Conservation (phyloP, 2,329 filamentous ascomycete species). For the Talaromyces islandicus region DNA sequence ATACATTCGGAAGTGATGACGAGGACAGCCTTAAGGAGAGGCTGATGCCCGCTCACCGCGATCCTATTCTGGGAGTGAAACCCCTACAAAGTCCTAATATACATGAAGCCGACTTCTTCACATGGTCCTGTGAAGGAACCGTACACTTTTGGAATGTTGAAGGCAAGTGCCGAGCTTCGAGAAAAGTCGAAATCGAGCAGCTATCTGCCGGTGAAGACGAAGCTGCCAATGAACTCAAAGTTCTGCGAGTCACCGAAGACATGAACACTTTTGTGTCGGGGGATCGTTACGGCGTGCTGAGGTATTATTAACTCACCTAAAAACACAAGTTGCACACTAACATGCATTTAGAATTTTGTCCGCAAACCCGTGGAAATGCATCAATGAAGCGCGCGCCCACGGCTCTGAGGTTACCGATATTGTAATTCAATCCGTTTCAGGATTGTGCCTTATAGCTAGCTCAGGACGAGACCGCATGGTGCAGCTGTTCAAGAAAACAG, state of each 20-base stretch:
- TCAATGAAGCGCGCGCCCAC: slow-evolving; percentile 77
- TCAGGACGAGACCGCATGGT: slow-evolving; percentile 87
- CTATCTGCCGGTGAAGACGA: slow-evolving; percentile 38
- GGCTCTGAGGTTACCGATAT: slow-evolving; percentile 79
- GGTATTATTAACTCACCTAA: slow-evolving; percentile 26
- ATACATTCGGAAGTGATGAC: slow-evolving; percentile 23
- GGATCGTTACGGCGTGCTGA: slow-evolving; percentile 78
- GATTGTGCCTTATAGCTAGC: slow-evolving; percentile 65
- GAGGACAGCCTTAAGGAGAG: slow-evolving; percentile 23
- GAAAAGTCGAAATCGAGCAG: slow-evolving; percentile 66
- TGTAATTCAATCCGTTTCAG: slow-evolving; percentile 59
- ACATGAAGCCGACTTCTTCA: slow-evolving; percentile 69
- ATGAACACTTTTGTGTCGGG: slow-evolving; percentile 70
- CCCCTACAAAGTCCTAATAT: slow-evolving; percentile 56
- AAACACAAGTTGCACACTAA: slow-evolving; percentile 14
- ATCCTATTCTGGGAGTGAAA: slow-evolving; percentile 64
- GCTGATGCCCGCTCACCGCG: slow-evolving; percentile 51
- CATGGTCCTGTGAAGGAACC: slow-evolving; percentile 77
- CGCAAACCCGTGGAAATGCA: slow-evolving; percentile 51
- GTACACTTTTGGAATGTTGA: slow-evolving; percentile 77
- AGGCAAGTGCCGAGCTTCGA: slow-evolving; percentile 60
- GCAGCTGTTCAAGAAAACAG: slow-evolving; percentile 69
- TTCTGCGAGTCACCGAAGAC: slow-evolving; percentile 53
- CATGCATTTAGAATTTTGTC: slow-evolving; percentile 23
- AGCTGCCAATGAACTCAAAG: slow-evolving; percentile 51